Evolutionary conservation across 2,329 filamentous ascomycete species (phyloP).

Genomic region (Tolypocladium tundrense): DNA sequence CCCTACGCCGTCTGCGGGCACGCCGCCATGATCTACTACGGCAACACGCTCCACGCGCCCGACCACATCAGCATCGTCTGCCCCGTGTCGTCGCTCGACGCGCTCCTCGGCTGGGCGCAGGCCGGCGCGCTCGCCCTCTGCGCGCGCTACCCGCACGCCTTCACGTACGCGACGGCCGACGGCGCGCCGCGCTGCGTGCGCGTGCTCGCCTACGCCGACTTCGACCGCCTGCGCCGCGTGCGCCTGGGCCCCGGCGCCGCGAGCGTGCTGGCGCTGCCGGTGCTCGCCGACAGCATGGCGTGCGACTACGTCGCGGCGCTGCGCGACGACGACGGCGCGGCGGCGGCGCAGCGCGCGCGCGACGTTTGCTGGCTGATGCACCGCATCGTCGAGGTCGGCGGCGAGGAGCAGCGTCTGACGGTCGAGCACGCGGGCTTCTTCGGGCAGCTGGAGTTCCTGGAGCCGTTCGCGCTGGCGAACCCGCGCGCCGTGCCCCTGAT

Average conservation of each 20-base stretch:
- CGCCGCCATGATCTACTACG: conserved; percentile 33
- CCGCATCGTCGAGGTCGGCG: conserved; percentile 13
- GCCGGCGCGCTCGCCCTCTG: conserved; percentile 20
- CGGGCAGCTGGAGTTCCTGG: conserved; percentile 16
- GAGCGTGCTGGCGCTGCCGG: conserved; percentile 22
- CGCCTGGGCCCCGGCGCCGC: conserved; percentile 8
- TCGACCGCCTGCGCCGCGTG: conserved; percentile 17
- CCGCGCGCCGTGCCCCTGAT: conserved; percentile 14
- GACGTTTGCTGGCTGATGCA: conserved; percentile 25
- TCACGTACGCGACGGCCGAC: conserved; percentile 23
- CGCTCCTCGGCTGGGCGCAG: conserved; percentile 30
- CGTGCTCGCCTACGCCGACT: conserved; percentile 23
- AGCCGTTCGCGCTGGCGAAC: conserved; percentile 19
- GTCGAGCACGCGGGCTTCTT: conserved; percentile 10
- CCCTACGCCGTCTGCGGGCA: conserved; percentile 37
- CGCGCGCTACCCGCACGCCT: conserved; percentile 16
- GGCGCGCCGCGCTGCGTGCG: conserved; percentile 20
- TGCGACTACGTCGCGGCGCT: conserved; percentile 18
- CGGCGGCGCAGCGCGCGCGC: conserved; percentile 12
- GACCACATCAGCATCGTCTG: conserved; percentile 30
- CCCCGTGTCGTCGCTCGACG: conserved; percentile 21
- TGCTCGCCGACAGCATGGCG: conserved; percentile 24
- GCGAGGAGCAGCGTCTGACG: conserved; percentile 9
- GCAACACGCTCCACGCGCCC: conserved; percentile 19
- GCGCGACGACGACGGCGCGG: conserved; percentile 3